Base-by-base conservation (phyloP, 208 protist genomes). In the Leishmania tropica region DNA sequence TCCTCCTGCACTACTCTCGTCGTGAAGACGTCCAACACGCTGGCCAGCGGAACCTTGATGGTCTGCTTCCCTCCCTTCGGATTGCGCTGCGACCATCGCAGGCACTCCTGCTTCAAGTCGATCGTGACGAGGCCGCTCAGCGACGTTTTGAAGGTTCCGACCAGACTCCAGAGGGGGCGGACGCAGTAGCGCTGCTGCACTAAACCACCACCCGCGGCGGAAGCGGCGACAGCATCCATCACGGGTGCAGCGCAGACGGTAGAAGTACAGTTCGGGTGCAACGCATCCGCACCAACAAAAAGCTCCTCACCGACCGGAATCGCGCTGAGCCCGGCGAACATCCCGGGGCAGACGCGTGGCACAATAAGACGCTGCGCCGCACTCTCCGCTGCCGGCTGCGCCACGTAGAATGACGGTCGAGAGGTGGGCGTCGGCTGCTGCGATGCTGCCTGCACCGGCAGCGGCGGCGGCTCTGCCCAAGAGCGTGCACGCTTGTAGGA, bases 61-160 rank as follows among this genome's bases (percentile, higher is more conserved):
- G 73, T 67, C 77, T 95, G 90, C 80, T 90, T 87, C 17, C 92
- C 94, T 64, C 91, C 92, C 37, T 80, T 88, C 4, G 94, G 94
- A 81, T 93, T 94, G 60, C 90, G 88, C 81, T 97, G 94, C 64
- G 80, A 77, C 92, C 94, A 97, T 42, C 89, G 86, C 70, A 97
- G 64, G 71, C 85, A 83, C 54, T 93, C 90, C 47, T 94, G 81
- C 28, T 75, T 54, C n/a, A 84, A 74, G 78, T 97, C 88, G 28
- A 95, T 78, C n/a, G 87, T 70, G 53, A 97, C 94, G 21, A 97
- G 83, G 42, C 88, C 86, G 60, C 82, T 80, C 56, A 96, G 83
- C 28, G 79, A 82, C 28, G 89, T 93, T 83, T 96, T 97, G 80
- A 95, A 97, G 42, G 94, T 95, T 5, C 94, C 94, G 24, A 97